Conservation (phyloP, 179 eudicot species). For the Beta lomatogona region DNA sequence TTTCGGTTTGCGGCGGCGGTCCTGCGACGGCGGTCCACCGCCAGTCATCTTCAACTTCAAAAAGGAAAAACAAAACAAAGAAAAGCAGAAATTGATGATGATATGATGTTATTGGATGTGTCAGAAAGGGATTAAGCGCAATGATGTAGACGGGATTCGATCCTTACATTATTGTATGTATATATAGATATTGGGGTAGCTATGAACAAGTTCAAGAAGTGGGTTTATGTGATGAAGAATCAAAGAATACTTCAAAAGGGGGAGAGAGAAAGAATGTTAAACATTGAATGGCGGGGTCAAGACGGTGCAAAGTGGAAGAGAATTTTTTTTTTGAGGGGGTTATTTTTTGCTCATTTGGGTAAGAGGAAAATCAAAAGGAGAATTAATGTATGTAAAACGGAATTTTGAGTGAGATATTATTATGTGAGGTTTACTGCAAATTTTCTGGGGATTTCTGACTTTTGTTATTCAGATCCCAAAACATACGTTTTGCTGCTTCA, state of each 20-base stretch:
- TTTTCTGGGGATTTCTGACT: constrained; percentile 6
- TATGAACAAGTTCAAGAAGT: not conserved
- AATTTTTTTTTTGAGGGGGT: not conserved
- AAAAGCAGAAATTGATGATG: too few relatives aligned
- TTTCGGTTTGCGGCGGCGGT: constrained; percentile 34
- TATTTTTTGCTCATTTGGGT: not conserved
- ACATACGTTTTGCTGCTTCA: not conserved
- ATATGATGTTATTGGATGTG: too few relatives aligned
- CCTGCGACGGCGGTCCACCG: constrained; percentile 36
- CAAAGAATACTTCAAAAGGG: constrained; percentile 8
- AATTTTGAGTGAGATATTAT: not conserved
- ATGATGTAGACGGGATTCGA: too few relatives aligned
- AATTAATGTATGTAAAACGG: not conserved
- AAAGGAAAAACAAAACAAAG: not conserved
- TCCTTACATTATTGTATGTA: too few relatives aligned
- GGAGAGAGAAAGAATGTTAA: constrained; percentile 14
- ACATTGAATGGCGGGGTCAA: constrained; percentile 16
- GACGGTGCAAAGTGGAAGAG: constrained; percentile 18
- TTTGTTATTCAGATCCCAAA: constrained; percentile 17
- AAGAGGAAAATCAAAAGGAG: not conserved
- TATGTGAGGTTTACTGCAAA: not conserved
- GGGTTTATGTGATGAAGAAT: not conserved
- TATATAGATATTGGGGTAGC: not conserved
- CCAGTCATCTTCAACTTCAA: constrained; percentile 36
- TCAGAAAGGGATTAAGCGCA: too few relatives aligned